These are phyloP conservation scores for Glaciozyma martinii DNA, from an alignment of 768 basidiomycete genomes.

Conservation along the genomic window DNA sequence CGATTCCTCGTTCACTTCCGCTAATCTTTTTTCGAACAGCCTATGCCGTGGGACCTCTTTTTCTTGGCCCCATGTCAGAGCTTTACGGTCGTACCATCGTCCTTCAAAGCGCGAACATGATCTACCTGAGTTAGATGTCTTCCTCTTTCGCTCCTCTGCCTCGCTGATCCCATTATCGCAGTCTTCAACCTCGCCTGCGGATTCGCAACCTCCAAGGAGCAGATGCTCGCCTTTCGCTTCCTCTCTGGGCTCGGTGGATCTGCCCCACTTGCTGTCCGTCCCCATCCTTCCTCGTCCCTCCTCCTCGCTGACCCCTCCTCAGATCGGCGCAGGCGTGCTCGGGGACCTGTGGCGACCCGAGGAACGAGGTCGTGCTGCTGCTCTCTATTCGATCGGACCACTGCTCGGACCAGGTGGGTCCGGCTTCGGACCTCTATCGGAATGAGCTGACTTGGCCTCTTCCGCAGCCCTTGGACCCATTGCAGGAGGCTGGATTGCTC, in stretches of 20 bases:
- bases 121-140: constrained; percentile 49
- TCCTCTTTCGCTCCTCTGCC: background rate
- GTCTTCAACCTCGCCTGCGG: constrained; percentile 52
- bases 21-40: background rate
- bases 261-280: constrained; percentile 48
- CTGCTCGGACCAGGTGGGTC: constrained; percentile 18
- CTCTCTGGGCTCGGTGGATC: constrained; percentile 64
- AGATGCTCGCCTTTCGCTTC: constrained; percentile 61
- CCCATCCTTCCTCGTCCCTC: background rate
- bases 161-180: background rate
- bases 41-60: constrained; percentile 27
- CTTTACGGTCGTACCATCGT: constrained; percentile 59
- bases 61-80: constrained; percentile 54
- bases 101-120: constrained; percentile 56
- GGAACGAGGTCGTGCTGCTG: constrained; percentile 34
- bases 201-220: constrained; percentile 50
- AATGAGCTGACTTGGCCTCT: no score
- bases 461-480: constrained; percentile 9
- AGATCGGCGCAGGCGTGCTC: constrained; percentile 53
- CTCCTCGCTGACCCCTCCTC: background rate
- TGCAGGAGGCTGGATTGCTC: constrained; percentile 41
- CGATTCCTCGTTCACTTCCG: constrained; percentile 21
- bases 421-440: background rate
- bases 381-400: constrained; percentile 25
- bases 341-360: constrained; percentile 35